Evolutionary conservation across 345 rosid genomes (phyloP), one percentile per base, ranked within the genome.

Genomic region (Trapa incisa): DNA sequence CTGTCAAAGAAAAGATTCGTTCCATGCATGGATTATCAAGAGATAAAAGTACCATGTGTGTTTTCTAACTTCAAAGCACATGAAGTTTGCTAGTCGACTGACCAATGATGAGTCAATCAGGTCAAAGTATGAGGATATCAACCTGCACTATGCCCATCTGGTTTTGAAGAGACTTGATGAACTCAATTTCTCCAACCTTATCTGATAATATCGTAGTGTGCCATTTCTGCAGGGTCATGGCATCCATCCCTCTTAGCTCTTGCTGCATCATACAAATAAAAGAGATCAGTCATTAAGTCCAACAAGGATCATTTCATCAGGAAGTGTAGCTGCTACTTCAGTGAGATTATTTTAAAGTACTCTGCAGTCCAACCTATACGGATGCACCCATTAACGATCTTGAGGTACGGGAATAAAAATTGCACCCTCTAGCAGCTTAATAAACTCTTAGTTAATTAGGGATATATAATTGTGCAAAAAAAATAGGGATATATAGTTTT

Each of bases 131-230:
- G 35, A 63, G 15, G 41, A 75, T 37, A 8, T 38, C 63, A 64
- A 86, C 90, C 92, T 83, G 71, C 70, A 91, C 78, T 72, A 80
- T 75, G 79, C 79, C 77, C 66, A 83, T 72, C 64, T 84, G 94
- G 64, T 66, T 36, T 70, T 65, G 78, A 78, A 87, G 73, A 52
- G 90, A 84, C 29, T 70, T 79, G 54, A 76, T 70, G 77, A 80
- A 84, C 78, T 82, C 80, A 2, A 75, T 62, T 80, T 86, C 91
- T 65, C 76, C 85, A n/a, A 66, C 79, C 54, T 81, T 80, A 71
- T 89, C 97, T 65, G 83, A 79, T 60, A 75, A 70, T 42, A 87
- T 80, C 35, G 84, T 79, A 52, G 77, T 61, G 63, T 77, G 76
- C 81, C 83, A 85, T 76, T 82, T 86, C 74, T 80, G 85, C 63